Evolutionary conservation across 2,329 filamentous ascomycete species (phyloP), one percentile per base, ranked within the genome.

Genomic region (Colletotrichum australisinense): DNA sequence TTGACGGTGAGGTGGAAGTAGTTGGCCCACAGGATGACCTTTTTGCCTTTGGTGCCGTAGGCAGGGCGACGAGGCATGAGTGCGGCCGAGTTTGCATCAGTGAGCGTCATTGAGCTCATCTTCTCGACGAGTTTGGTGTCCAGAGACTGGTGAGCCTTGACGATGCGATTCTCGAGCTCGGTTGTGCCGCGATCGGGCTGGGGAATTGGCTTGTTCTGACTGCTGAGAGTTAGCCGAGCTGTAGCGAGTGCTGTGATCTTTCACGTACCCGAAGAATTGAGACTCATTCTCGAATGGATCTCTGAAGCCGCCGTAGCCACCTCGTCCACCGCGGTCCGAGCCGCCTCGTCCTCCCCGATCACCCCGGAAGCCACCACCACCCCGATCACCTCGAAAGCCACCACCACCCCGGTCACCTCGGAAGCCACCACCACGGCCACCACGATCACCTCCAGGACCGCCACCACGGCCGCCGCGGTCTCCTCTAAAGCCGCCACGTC

Each of bases 11-110:
- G 70, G 1, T 80, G 80, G 76, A 89, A 90, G 75, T 88, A 90
- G 78, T 91, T 91, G 5, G 88, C 82, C 87, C 88, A 90, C 0
- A 91, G 80, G 1, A 81, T 76, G 2, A 88, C 84, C 0, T 78
- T 57, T 1, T 59, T 78, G 4, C 89, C 89, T 5, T 75, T 76
- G 3, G 78, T 83, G 24, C 88, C 88, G 74, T 86, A 90, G 1
- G 84, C 84, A 24, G 89, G 89, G 2, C 89, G 78, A 69, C 3
- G 88, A 87, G 59, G 90, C 68, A 73, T 64, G 56, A 64, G 52
- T 46, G 46, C 55, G 68, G 69, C 63, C 56, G 72, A 19, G 63
- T 62, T 65, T 67, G 60, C 24, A 5, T 75, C 75, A n/a, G 74
- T 69, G 22, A 83, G 72, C 24, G 75, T 76, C 28, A 86, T 76